Percentiles rank a stretch among this genome's conserved stretches.
Evolutionary conservation across 192 early-diverging fungal genomes (phyloP).

Genomic region (Chytriomyces hyalinus): DNA sequence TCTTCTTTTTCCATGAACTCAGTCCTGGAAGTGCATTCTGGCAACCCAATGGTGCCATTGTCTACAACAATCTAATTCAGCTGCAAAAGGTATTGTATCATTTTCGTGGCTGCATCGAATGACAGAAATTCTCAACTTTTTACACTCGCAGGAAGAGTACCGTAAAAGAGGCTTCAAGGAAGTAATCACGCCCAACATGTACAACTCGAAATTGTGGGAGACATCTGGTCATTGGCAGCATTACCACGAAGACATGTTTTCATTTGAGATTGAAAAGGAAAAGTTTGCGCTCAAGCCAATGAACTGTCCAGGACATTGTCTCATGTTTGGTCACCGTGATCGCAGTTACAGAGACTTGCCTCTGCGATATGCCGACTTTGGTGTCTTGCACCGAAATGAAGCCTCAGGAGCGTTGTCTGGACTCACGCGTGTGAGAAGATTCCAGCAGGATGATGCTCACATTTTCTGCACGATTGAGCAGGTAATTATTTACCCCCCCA

Average conservation of each 20-base stretch:
- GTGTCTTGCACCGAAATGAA: constrained; percentile 89
- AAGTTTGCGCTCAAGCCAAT: constrained; percentile 98
- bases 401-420: constrained; percentile 93
- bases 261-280: constrained; percentile 94
- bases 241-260: constrained; percentile 98
- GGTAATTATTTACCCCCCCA: constrained; percentile 41
- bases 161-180: constrained; percentile 92
- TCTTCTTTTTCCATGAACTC: constrained; percentile 98
- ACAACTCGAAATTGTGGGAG: constrained; percentile 97
- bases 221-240: constrained; percentile 94
- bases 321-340: constrained; percentile 93
- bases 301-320: constrained; percentile 98
- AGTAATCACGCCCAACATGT: constrained; percentile 98
- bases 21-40: constrained; percentile 94
- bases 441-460: constrained; percentile 99
- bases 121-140: constrained; percentile 1
- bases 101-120: background rate
- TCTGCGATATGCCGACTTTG: constrained; percentile 95
- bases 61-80: constrained; percentile 94
- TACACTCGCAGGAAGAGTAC: constrained; percentile 67
- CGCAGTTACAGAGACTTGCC: constrained; percentile 96
- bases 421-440: constrained; percentile 94
- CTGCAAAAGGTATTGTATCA: constrained; percentile 72
- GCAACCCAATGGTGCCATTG: constrained; percentile 92
- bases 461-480: constrained; percentile 95